Conservation (phyloP, 1,284 basidiomycete species). For the Ceratobasidium sp. region DNA sequence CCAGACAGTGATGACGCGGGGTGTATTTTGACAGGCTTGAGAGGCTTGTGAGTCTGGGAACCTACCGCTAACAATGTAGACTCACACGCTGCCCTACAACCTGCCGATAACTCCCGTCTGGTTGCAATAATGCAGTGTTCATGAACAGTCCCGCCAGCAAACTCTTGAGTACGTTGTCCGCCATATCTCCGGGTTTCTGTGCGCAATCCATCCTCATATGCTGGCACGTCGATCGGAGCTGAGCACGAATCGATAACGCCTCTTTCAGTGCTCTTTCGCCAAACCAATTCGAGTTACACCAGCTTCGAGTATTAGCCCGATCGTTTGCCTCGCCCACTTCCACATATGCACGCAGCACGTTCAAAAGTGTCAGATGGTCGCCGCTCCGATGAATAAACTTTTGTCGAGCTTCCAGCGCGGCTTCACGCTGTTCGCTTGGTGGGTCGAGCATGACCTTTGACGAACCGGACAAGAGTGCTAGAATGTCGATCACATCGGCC, state of each 20-base stretch:
- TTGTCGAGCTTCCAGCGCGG: constrained; percentile 71
- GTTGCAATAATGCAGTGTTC: constrained; percentile 85
- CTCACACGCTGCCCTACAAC: constrained; percentile 80
- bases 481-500: constrained; percentile 79
- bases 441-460: constrained; percentile 80
- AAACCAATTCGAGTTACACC: constrained; percentile 87
- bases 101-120: constrained; percentile 87
- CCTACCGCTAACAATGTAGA: constrained; percentile 38
- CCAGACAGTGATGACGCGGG: constrained; percentile 84
- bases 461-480: constrained; percentile 83
- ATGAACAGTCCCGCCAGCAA: constrained; percentile 82
- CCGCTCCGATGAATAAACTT: constrained; percentile 88
- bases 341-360: constrained; percentile 84
- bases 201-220: constrained; percentile 72
- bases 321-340: constrained; percentile 56
- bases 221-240: constrained; percentile 78
- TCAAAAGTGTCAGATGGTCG: constrained; percentile 91
- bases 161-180: constrained; percentile 72
- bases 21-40: constrained; percentile 86
- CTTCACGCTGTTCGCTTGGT: constrained; percentile 60
- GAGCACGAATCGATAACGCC: constrained; percentile 83
- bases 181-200: constrained; percentile 68
- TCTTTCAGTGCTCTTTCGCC: constrained; percentile 90
- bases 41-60: constrained; percentile 5
- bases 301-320: constrained; percentile 56